Percentiles rank a stretch among this genome's conserved stretches.
Conservation (phyloP, 2,329 filamentous ascomycete species). For the Amylocarpus encephaloides region DNA sequence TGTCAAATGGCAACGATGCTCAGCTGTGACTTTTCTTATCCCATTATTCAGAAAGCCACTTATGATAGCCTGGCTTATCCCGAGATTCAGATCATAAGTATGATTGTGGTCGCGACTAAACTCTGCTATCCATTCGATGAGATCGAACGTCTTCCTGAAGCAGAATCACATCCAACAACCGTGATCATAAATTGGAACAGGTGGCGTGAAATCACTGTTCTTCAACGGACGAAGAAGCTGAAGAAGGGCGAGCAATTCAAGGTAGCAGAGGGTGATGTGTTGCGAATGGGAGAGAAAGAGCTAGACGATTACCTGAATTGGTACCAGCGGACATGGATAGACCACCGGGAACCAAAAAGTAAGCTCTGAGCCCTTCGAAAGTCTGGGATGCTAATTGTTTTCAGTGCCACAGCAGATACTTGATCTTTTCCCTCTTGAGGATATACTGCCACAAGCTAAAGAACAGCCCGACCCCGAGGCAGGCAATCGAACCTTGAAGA, state of each 20-base stretch:
- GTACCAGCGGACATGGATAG: constrained; percentile 62
- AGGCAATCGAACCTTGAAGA: constrained; percentile 18
- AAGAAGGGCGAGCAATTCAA: constrained; percentile 42
- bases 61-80: constrained; percentile 54
- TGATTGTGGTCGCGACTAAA: constrained; percentile 72
- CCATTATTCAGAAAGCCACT: constrained; percentile 39
- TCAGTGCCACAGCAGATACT: constrained; percentile 31
- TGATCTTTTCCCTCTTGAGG: constrained; percentile 32
- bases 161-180: constrained; percentile 48
- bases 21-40: constrained; percentile 52
- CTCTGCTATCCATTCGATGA: constrained; percentile 70
- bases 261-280: constrained; percentile 56
- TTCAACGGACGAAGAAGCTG: constrained; percentile 26
- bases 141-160: constrained; percentile 43
- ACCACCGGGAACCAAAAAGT: constrained; percentile 38
- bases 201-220: constrained; percentile 53
- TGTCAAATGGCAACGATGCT: constrained; percentile 41
- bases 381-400: constrained; percentile 5
- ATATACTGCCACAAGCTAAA: constrained; percentile 9
- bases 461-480: constrained; percentile 25
- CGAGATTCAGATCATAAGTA: constrained; percentile 65
- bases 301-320: constrained; percentile 75
- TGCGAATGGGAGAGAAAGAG: constrained; percentile 52
- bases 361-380: constrained; percentile 13
- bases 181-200: constrained; percentile 64